Percentiles rank a stretch among this genome's conserved stretches.
These are phyloP conservation scores for Pseudogymnoascus verrucosus DNA, from an alignment of 2,329 filamentous ascomycete species.

Conservation along the genomic window DNA sequence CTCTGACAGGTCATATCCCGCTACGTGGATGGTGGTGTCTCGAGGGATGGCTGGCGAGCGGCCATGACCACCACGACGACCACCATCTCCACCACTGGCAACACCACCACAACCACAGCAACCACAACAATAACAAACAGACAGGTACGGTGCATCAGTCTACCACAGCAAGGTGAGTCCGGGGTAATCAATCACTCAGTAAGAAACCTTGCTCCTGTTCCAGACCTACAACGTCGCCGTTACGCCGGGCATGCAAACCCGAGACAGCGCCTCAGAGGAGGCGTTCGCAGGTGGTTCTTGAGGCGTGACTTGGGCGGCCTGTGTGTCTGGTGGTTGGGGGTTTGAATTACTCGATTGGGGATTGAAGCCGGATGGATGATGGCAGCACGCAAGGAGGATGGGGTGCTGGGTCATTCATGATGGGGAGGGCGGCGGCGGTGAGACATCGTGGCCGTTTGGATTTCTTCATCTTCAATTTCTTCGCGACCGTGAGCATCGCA, in stretches of 20 bases:
- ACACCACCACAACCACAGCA: background rate
- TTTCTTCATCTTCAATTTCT: background rate
- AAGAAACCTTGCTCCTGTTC: no score
- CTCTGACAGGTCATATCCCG: background rate
- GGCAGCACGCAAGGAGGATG: background rate
- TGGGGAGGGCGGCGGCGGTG: background rate
- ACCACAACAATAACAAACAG: background rate
- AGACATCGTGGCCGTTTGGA: background rate
- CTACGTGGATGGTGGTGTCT: slow-evolving; percentile 4
- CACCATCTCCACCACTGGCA: background rate
- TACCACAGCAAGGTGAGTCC: background rate
- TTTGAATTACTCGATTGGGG: background rate
- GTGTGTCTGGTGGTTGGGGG: background rate
- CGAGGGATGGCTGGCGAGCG: background rate
- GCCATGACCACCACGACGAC: background rate
- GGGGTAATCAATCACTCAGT: background rate
- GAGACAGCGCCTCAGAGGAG: background rate
- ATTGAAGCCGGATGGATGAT: background rate
- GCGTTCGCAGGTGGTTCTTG: background rate
- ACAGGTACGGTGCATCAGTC: background rate
- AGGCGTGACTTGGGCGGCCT: background rate
- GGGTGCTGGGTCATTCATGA: background rate
- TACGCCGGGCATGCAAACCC: background rate
- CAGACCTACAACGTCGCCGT: background rate
- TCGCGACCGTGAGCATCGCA: background rate